These are phyloP conservation scores for Boletus sensibilis DNA, from an alignment of 768 basidiomycete species.

Conservation along the genomic window DNA sequence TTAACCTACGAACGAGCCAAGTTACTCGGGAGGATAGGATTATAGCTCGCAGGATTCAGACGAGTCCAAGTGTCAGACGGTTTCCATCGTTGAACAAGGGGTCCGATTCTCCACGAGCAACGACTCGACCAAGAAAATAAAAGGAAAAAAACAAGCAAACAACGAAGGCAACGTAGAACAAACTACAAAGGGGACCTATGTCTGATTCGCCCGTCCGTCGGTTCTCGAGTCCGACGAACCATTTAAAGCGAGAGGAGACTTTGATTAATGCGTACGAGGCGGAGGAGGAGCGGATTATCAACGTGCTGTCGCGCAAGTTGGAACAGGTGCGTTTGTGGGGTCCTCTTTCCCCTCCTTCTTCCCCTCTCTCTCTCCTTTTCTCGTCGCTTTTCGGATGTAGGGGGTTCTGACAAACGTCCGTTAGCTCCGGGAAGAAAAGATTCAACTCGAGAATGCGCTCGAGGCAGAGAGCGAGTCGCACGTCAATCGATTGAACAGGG, in stretches of 20 bases:
- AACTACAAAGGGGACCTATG: constrained; percentile 14
- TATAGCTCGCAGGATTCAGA: background rate
- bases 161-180: no score
- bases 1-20: background rate
- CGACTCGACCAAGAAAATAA: background rate
- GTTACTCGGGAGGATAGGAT: no score
- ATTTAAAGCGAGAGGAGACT: constrained; percentile 56
- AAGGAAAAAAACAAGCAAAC: no score
- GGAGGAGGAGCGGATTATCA: constrained; percentile 87
- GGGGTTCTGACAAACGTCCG: background rate
- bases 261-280: constrained; percentile 89
- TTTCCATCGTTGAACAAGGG: no score
- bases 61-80: no score
- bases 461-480: constrained; percentile 87
- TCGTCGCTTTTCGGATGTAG: background rate
- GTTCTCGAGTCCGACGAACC: constrained; percentile 54
- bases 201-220: constrained; percentile 52
- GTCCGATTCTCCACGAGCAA: no score
- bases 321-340: constrained; percentile 68
- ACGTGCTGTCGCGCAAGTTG: constrained; percentile 76
- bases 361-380: no score
- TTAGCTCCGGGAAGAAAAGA: constrained; percentile 82
- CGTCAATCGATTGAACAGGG: constrained; percentile 72
- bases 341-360: no score
- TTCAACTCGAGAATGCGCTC: constrained; percentile 74